Evolutionary conservation across 345 rosid species (phyloP).

Genomic region (Pugionium dolabratum): DNA sequence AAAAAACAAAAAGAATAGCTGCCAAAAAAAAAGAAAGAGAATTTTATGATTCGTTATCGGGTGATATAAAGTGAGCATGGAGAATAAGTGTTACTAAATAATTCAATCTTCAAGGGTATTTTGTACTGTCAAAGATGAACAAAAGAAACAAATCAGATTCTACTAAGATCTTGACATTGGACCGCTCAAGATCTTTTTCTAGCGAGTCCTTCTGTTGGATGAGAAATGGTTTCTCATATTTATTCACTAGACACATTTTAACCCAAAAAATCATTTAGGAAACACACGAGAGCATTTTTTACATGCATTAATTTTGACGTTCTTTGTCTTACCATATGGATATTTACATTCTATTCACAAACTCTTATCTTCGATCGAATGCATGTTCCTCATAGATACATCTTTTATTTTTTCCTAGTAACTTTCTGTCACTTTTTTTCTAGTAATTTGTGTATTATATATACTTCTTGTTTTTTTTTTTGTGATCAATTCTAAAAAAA

Average conservation of each 20-base stretch:
- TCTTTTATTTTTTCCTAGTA: not conserved
- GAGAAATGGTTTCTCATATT: too few species aligned
- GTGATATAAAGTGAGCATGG: too few species aligned
- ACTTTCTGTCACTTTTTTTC: not conserved
- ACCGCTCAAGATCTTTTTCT: too few species aligned
- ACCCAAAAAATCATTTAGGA: too few species aligned
- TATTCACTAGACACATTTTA: too few species aligned
- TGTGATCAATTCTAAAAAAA: not conserved
- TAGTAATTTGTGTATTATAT: not conserved
- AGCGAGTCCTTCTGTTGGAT: too few species aligned
- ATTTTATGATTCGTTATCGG: too few species aligned
- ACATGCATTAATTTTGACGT: not conserved
- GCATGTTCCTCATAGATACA: not conserved
- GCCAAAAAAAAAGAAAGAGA: too few species aligned
- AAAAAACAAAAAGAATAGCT: too few species aligned
- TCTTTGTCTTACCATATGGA: not conserved
- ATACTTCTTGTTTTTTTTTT: not conserved
- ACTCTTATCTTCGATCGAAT: not conserved
- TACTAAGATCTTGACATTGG: too few species aligned
- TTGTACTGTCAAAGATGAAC: too few species aligned
- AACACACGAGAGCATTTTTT: not conserved
- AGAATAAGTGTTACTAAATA: not conserved
- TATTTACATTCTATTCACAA: slow-evolving; percentile 5
- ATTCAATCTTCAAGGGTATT: not conserved
- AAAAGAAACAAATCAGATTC: too few species aligned